Base-by-base conservation (phyloP, 2,329 filamentous ascomycete genomes). In the Fusarium siculi region DNA sequence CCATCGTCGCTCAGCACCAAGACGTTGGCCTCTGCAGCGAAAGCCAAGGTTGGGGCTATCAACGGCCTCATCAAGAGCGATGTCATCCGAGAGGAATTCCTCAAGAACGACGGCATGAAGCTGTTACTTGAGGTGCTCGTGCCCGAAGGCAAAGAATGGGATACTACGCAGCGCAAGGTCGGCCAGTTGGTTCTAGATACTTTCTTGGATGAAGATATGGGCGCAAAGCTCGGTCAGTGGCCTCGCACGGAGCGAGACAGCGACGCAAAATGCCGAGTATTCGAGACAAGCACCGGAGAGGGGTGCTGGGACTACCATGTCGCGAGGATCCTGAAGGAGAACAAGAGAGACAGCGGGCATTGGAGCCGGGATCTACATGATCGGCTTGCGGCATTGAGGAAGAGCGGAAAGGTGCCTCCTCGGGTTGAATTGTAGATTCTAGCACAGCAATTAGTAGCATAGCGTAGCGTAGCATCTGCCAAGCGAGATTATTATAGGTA, bases 131-230 rank as follows among this genome's bases (percentile, higher is more conserved):
- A 86, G 47, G 84, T 90, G 11, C 84, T 92, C 40, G 75, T 84
- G 7, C 83, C 82, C 14, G 80, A 85, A 30, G 84, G 82, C n/a
- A 79, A 82, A 9, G 83, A 84, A 32, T 89, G 89, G 83, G 85
- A 85, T 19, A 77, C 81, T 4, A 85, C 87, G 10, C 85, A 87
- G 77, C 85, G 84, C 65, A 89, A 87, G 76, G 86, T 88, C 30
- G 89, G 87, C 4, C 84, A 89, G 67, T 83, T 92, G 63, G 85
- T 92, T 34, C 84, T 88, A 39, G 91, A 93, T 76, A 90, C 86
- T 67, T 93, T 93, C 77, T 82, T 93, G n/a, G 91, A 93, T 76
- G 86, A 87, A 69, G 85, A 88, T 63, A 90, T 91, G 85, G 90
- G 90, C 44, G 90, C 90, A 5, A 82, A 83, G 30, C 71, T 86